A percentile compares a stretch with the other conserved stretches of the same genome.
These are phyloP conservation scores for Nakazawaea populi DNA, from an alignment of 805 yeast genomes.

Conservation along the genomic window DNA sequence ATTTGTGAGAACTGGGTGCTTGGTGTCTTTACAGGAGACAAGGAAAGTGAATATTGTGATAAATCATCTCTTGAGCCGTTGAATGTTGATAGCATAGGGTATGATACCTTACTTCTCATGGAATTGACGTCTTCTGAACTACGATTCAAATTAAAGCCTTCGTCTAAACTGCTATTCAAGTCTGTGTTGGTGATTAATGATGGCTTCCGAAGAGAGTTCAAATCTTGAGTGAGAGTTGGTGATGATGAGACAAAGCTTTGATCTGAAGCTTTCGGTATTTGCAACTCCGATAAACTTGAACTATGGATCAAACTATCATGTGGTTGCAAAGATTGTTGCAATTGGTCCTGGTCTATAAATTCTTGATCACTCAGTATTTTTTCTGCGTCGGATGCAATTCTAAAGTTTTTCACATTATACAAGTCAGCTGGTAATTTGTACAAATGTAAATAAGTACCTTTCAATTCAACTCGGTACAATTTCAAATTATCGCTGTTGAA, in stretches of 20 bases:
- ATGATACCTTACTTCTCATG: slow-evolving; percentile 2
- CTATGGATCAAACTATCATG: background rate
- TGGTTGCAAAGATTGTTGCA: background rate
- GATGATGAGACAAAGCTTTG: background rate
- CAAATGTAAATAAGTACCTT: slow-evolving; percentile 59
- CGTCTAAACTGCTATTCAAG: background rate
- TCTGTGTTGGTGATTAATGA: background rate
- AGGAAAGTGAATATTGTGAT: background rate
- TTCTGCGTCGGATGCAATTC: background rate
- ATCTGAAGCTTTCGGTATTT: background rate
- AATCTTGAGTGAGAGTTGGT: slow-evolving; percentile 2
- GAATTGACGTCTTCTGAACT: slow-evolving; percentile 2
- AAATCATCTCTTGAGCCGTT: background rate
- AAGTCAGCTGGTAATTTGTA: slow-evolving; percentile 52
- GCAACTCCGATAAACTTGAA: background rate
- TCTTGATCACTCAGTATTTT: background rate
- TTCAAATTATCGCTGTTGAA: slow-evolving; percentile 29
- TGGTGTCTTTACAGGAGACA: slow-evolving; percentile 3
- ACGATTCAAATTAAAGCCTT: background rate
- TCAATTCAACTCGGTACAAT: slow-evolving; percentile 59
- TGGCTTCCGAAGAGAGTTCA: slow-evolving; percentile 1
- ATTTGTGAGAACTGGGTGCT: background rate
- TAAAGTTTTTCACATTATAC: slow-evolving; percentile 30
- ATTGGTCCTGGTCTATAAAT: background rate
- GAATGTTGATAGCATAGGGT: background rate